Evolutionary conservation across 2,329 filamentous ascomycete genomes (phyloP).

Genomic region (Colletotrichum navitas): DNA sequence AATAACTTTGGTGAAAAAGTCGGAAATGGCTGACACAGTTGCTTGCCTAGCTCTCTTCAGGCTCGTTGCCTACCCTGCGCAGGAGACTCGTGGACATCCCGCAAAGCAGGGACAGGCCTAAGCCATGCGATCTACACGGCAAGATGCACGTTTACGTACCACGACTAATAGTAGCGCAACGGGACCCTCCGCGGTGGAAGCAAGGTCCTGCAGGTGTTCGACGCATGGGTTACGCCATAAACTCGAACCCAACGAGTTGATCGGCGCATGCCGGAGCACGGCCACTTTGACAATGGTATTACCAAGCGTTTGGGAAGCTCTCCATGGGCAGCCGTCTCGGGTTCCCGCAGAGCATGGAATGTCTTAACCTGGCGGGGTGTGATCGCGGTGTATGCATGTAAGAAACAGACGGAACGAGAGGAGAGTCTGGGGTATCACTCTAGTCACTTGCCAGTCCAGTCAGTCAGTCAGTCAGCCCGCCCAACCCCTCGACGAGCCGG

Average conservation of each 20-base stretch:
- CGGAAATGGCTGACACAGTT: slow-evolving; percentile 22
- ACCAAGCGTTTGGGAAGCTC: slow-evolving; percentile 2
- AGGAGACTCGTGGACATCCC: slow-evolving; percentile 51
- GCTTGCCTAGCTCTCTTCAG: slow-evolving; percentile 44
- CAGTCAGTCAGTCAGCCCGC: not conserved
- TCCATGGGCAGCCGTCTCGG: not conserved
- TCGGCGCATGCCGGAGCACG: not conserved
- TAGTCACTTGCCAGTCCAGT: not conserved
- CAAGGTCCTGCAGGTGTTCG: slow-evolving; percentile 28
- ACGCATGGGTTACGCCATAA: slow-evolving; percentile 27
- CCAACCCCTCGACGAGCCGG: not conserved
- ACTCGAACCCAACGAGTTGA: not conserved
- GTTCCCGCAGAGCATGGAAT: not conserved
- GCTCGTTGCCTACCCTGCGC: slow-evolving; percentile 49
- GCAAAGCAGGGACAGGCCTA: slow-evolving; percentile 43
- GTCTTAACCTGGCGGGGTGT: not conserved
- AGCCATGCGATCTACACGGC: slow-evolving; percentile 7
- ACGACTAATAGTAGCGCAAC: not conserved
- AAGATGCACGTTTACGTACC: slow-evolving; percentile 12
- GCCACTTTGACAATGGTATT: slow-evolving; percentile 5
- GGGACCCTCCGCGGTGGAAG: slow-evolving; percentile 2
- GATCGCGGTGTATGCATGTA: not conserved
- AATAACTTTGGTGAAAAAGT: not conserved
- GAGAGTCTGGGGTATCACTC: not conserved
- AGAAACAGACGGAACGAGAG: not conserved